Conservation (phyloP, 2,329 filamentous ascomycete genomes). For the Cordyceps tenuipes region DNA sequence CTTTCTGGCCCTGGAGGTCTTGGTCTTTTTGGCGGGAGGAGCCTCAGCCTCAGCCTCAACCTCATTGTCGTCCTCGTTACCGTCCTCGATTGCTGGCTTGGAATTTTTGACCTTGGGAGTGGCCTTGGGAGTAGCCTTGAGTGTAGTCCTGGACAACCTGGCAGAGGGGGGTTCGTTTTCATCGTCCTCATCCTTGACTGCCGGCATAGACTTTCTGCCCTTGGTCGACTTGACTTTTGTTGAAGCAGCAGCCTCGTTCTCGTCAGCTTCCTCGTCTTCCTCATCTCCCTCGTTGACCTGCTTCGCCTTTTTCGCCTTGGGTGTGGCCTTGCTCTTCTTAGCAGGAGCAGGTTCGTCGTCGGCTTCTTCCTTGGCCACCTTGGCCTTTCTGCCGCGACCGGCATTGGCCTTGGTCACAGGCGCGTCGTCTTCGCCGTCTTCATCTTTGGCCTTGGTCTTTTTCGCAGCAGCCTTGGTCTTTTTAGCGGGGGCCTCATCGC, state of each 20-base stretch:
- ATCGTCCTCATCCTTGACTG: not conserved
- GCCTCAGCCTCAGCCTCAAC: not conserved
- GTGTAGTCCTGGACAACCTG: not conserved
- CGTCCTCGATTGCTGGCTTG: constrained; percentile 1
- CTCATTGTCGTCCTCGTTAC: not conserved
- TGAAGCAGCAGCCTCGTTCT: not conserved
- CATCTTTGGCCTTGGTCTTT: not conserved
- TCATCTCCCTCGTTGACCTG: not conserved
- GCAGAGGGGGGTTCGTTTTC: not conserved
- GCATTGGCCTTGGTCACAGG: too few relatives aligned
- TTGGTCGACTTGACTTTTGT: not conserved
- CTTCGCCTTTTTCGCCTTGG: not conserved
- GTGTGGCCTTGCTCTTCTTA: not conserved
- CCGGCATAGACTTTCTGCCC: not conserved
- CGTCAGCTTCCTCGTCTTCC: not conserved
- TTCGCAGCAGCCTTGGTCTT: not conserved
- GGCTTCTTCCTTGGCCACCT: too few relatives aligned
- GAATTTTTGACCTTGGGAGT: not conserved
- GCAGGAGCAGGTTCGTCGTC: not conserved
- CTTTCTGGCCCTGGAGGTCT: not conserved
- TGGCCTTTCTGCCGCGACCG: too few relatives aligned
- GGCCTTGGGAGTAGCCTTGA: not conserved
- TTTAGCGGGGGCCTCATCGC: constrained; percentile 19
- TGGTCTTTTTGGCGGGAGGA: constrained; percentile 16
- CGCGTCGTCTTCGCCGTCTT: not conserved